Conservation (phyloP, 83 land plant genomes). For the Diphasiastrum complanatum region DNA sequence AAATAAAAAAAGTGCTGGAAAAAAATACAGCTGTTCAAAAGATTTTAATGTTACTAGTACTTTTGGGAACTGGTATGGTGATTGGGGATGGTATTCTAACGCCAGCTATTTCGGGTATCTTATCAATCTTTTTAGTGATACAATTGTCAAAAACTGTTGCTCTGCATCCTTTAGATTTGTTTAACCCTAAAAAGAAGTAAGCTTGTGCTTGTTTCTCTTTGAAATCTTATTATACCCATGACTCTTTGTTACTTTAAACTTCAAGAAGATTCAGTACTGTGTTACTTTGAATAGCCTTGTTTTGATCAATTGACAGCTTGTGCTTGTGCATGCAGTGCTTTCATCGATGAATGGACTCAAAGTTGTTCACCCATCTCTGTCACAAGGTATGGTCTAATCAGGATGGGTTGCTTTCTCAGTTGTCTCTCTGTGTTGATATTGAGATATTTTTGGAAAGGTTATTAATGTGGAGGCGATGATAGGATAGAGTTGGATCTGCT, state of each 20-base stretch:
- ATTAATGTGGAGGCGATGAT: too few species aligned
- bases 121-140: background rate
- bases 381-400: too few species aligned
- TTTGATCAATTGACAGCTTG: too few species aligned
- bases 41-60: constrained; percentile 59
- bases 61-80: constrained; percentile 76
- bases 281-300: background rate
- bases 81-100: constrained; percentile 83
- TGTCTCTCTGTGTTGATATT: too few species aligned
- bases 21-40: constrained; percentile 46
- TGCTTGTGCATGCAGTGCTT: constrained; percentile 17
- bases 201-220: background rate
- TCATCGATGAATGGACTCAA: constrained; percentile 24
- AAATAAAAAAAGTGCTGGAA: constrained; percentile 57
- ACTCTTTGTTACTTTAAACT: background rate
- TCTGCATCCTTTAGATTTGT: background rate
- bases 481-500: too few species aligned
- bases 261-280: background rate
- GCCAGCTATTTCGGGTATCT: constrained; percentile 80
- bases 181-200: background rate
- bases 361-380: constrained; percentile 7
- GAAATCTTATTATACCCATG: background rate
- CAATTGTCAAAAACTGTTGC: background rate
- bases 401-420: too few species aligned
- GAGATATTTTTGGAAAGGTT: too few species aligned